Base-by-base conservation (phyloP, 345 rosid genomes). In the Pugionium cornutum region DNA sequence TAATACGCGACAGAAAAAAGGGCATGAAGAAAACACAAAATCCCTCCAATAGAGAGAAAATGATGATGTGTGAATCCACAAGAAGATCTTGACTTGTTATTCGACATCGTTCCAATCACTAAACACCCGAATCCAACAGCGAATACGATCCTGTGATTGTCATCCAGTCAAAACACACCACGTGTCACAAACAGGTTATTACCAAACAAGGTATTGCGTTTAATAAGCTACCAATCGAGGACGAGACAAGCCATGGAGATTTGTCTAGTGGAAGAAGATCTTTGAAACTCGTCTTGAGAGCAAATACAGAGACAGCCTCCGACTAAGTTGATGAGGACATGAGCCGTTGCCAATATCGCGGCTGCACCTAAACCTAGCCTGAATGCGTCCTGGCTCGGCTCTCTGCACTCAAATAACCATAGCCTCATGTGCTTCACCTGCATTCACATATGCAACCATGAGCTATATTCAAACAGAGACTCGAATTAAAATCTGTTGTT, bases 51-150 rank as follows among this genome's bases (percentile, higher is more conserved):
- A 2, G 97, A 88, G 45, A 94, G 80, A 58, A 84, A 85, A 79
- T 86, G 96, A 59, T 84, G 99, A 73, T 90, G 92, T 67, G 91
- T 58, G 82, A 88, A 82, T 29, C 99, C 99, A 54, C 99, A 90
- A 2, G 97, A 88, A 25, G 77, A 77, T 68, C 78, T 88, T 53
- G 95, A 81, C 79, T 86, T 90, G 70, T 78, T 66, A 81, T 90
- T 94, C 27, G 95, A 70, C 80, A 86, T 46, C 2, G 86, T 81
- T 28, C 99, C 99, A 9, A 90, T 83, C 79, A 84, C 97, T 78
- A 94, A 62, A 73, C 70, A 46, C 11, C 90, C 80, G 44, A 90
- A 73, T 75, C 95, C 97, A 39, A 80, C 73, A 27, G 89, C 97
- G 55, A 94, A 72, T 73, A 88, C 74, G 33, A 90, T 63, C 99